Conservation (phyloP, 108 stramenopile genomes). For the Seminavis robusta region DNA sequence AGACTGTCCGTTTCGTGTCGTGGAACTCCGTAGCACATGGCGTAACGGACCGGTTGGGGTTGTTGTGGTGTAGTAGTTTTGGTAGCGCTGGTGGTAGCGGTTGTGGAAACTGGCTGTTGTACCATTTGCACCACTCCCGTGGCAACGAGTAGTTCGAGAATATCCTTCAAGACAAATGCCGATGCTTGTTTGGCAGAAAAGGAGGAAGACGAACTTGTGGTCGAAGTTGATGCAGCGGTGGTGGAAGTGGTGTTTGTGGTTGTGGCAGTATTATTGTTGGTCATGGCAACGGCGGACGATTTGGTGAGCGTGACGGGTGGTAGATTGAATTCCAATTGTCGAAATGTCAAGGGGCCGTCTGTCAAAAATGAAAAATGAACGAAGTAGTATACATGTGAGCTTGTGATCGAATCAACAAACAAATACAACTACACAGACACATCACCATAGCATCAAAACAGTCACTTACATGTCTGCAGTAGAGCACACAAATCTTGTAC, state of each 20-base stretch:
- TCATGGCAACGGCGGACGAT: not conserved
- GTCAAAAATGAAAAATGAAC: not conserved
- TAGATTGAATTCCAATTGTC: slow-evolving; percentile 38
- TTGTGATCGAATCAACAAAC: too few species aligned
- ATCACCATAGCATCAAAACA: too few species aligned
- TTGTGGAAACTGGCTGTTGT: too few species aligned
- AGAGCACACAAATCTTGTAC: too few species aligned
- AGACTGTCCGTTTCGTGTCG: too few species aligned
- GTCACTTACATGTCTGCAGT: too few species aligned
- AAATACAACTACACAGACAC: too few species aligned
- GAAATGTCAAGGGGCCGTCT: slow-evolving; percentile 33
- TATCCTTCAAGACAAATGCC: slow-evolving; percentile 7
- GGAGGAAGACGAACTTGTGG: too few species aligned
- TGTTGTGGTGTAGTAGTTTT: not conserved
- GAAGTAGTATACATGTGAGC: too few species aligned
- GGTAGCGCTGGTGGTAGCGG: not conserved
- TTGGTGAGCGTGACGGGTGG: slow-evolving; percentile 8
- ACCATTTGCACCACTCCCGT: slow-evolving; percentile 16
- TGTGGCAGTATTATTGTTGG: not conserved
- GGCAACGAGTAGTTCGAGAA: slow-evolving; percentile 21
- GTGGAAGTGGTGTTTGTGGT: not conserved
- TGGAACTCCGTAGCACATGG: too few species aligned
- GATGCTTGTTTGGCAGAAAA: not conserved
- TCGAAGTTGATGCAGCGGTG: not conserved
- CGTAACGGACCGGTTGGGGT: too few species aligned